Evolutionary conservation across 371 early-diverging fungal species (phyloP).

Genomic region (Phascolomyces articulosus): DNA sequence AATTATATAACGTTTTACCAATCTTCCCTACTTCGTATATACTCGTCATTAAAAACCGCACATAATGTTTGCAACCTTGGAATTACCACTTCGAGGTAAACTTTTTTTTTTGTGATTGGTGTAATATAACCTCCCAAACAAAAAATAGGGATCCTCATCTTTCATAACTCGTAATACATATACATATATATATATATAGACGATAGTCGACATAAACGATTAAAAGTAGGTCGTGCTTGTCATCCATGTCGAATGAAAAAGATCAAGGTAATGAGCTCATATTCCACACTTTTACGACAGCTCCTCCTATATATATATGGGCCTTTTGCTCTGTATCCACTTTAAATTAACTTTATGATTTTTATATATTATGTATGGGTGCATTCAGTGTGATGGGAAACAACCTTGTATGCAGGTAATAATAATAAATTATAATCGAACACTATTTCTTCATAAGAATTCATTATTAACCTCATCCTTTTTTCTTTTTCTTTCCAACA

Average conservation of each 20-base stretch:
- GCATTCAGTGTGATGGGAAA: constrained; percentile 56
- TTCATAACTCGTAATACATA: too few relatives aligned
- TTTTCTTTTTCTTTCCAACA: not conserved
- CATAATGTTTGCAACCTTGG: constrained; percentile 55
- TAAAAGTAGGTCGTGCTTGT: constrained; percentile 52
- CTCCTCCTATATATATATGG: not conserved
- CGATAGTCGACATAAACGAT: constrained; percentile 50
- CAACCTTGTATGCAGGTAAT: constrained; percentile 60
- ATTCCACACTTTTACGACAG: too few relatives aligned
- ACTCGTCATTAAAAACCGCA: too few relatives aligned
- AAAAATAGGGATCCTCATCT: not conserved
- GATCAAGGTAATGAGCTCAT: constrained; percentile 47
- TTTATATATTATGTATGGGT: not conserved
- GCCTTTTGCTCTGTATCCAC: not conserved
- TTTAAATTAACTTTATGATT: not conserved
- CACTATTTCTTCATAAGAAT: not conserved
- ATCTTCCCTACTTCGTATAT: too few relatives aligned
- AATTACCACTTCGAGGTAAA: constrained; percentile 46
- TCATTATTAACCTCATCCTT: constrained; percentile 2
- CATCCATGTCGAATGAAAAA: constrained; percentile 55
- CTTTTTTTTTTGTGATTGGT: not conserved
- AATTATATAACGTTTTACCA: too few relatives aligned
- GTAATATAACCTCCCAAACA: not conserved
- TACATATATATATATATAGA: constrained; percentile 20
- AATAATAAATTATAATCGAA: too few relatives aligned